These are phyloP conservation scores for Smallanthus sonchifolius DNA, from an alignment of 129 eudicot species.

Conservation along the genomic window DNA sequence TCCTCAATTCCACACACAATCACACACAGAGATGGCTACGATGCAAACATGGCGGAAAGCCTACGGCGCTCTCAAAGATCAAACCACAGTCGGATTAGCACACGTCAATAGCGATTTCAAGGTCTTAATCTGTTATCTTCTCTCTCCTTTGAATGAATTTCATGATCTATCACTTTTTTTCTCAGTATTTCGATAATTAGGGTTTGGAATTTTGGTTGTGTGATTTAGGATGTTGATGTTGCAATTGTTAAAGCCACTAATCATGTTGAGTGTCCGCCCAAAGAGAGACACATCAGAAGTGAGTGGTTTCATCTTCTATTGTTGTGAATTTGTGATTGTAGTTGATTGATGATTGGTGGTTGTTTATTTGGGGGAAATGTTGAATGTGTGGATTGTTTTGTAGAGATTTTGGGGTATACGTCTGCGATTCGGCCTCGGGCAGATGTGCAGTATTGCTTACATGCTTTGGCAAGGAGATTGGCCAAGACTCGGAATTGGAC, in stretches of 20 bases:
- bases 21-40: slow-evolving; percentile 45
- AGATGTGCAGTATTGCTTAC: slow-evolving; percentile 87
- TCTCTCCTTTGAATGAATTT: not conserved
- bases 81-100: slow-evolving; percentile 92
- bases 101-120: slow-evolving; percentile 97
- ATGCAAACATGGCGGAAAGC: slow-evolving; percentile 91
- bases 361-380: slow-evolving; percentile 13
- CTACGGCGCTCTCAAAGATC: slow-evolving; percentile 94
- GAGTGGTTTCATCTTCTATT: slow-evolving; percentile 20
- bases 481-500: slow-evolving; percentile 92
- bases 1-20: not conserved
- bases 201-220: slow-evolving; percentile 17
- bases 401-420: slow-evolving; percentile 73
- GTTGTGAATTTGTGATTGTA: not conserved
- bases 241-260: slow-evolving; percentile 94
- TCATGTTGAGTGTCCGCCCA: slow-evolving; percentile 91
- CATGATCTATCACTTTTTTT: not conserved
- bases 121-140: slow-evolving; percentile 32
- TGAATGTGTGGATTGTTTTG: not conserved
- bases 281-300: slow-evolving; percentile 95
- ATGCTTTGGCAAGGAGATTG: slow-evolving; percentile 82
- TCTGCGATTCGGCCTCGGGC: slow-evolving; percentile 84
- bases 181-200: not conserved
- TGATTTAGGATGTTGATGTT: slow-evolving; percentile 86
- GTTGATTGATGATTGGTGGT: not conserved